phyloP scores from a whole-genome alignment of 1,284 basidiomycete genomes.

The Mycena citricolor region DNA sequence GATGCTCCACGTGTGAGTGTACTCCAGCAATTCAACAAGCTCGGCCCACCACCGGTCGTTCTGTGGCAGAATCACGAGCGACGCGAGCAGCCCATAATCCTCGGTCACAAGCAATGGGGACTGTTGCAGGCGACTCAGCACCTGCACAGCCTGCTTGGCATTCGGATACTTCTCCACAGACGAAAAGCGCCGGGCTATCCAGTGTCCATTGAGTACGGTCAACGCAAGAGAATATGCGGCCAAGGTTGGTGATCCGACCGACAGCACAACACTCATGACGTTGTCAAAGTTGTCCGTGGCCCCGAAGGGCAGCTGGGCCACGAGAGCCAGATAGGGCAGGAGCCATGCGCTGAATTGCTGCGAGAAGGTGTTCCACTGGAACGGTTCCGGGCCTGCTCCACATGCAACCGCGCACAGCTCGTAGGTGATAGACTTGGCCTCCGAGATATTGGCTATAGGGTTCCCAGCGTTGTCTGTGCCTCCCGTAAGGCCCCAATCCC shows the following conservation, averaged over 20 bases:
- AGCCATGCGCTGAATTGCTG: slow-evolving; percentile 33
- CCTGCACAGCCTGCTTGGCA: slow-evolving; percentile 27
- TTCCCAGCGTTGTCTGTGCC: slow-evolving; percentile 23
- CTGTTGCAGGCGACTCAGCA: slow-evolving; percentile 39
- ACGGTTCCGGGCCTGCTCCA: slow-evolving; percentile 22
- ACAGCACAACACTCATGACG: slow-evolving; percentile 27
- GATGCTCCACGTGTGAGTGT: slow-evolving; percentile 40
- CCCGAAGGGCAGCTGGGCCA: slow-evolving; percentile 32
- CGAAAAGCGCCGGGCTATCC: slow-evolving; percentile 34
- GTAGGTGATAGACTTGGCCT: slow-evolving; percentile 28
- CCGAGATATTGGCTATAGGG: slow-evolving; percentile 16
- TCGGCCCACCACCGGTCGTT: slow-evolving; percentile 30
- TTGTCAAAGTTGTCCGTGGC: slow-evolving; percentile 25
- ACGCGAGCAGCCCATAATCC: slow-evolving; percentile 30
- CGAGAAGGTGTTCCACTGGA: slow-evolving; percentile 27
- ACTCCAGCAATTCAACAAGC: slow-evolving; percentile 30
- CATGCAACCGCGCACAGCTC: slow-evolving; percentile 25
- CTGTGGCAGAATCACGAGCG: slow-evolving; percentile 35
- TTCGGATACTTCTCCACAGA: slow-evolving; percentile 32
- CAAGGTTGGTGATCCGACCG: slow-evolving; percentile 39
- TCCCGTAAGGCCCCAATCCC: slow-evolving; percentile 10
- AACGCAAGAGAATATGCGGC: slow-evolving; percentile 39
- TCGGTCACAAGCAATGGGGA: slow-evolving; percentile 31
- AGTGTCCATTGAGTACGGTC: slow-evolving; percentile 38
- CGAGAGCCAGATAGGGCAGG: slow-evolving; percentile 31